Conservation (phyloP, 2,329 filamentous ascomycete species). For the Arthrobotrys sphaeroides region DNA sequence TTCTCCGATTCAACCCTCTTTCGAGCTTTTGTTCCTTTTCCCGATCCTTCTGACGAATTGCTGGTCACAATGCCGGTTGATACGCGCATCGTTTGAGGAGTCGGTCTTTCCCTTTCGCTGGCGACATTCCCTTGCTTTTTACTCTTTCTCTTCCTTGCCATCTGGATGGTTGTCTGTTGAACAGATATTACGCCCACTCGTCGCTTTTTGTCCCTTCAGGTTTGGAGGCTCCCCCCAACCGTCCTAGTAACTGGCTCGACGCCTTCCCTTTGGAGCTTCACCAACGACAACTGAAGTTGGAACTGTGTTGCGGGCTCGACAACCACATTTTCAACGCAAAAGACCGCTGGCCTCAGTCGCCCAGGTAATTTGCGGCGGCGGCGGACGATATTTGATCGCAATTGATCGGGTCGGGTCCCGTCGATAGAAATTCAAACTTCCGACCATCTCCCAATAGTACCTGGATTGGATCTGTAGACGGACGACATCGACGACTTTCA, state of each 20-base stretch:
- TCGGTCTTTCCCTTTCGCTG: conserved; percentile 28
- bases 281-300: conserved; percentile 4
- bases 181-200: conserved; percentile 30
- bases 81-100: conserved; percentile 34
- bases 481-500: not conserved
- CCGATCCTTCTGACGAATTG: conserved; percentile 30
- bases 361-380: not conserved
- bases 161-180: conserved; percentile 46
- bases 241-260: conserved; percentile 18
- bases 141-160: conserved; percentile 16
- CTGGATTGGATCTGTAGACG: not conserved
- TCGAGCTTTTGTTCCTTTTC: not conserved
- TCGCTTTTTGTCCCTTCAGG: not conserved
- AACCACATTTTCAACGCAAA: conserved; percentile 54
- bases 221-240: not conserved
- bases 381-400: conserved; percentile 21
- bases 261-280: conserved; percentile 8
- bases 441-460: not conserved
- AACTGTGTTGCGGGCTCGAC: conserved; percentile 41
- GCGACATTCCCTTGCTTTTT: conserved; percentile 9
- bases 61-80: conserved; percentile 24
- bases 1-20: not conserved
- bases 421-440: not conserved
- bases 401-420: conserved; percentile 18
- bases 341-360: conserved; percentile 21